Evolutionary conservation across 1,284 basidiomycete genomes (phyloP).

Genomic region (Heliocybe sulcata): DNA sequence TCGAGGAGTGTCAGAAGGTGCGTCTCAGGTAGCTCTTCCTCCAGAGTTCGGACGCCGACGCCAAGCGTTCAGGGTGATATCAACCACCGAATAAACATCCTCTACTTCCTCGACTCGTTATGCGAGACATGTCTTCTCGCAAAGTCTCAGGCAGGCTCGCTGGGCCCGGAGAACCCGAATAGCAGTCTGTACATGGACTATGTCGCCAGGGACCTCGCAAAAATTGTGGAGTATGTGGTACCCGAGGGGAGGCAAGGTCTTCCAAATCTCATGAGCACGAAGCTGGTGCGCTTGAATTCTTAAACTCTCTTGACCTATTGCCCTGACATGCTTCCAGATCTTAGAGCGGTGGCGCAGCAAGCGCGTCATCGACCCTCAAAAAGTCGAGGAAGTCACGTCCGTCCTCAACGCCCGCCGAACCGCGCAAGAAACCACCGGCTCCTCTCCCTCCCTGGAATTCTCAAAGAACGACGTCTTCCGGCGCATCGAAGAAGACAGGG

Average conservation of each 20-base stretch:
- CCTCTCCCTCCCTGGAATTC: constrained; percentile 36
- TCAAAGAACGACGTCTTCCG: constrained; percentile 62
- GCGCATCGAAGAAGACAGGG: constrained; percentile 91
- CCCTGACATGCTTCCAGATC: constrained; percentile 41
- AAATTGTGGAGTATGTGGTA: constrained; percentile 78
- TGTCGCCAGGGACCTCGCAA: constrained; percentile 64
- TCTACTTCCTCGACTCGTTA: constrained; percentile 87
- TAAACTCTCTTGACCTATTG: not conserved
- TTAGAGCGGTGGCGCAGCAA: constrained; percentile 83
- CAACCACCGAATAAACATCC: constrained; percentile 87
- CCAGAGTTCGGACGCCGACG: too few species aligned
- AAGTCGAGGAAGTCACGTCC: constrained; percentile 60
- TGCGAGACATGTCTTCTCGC: constrained; percentile 72
- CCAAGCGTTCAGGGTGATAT: constrained; percentile 89
- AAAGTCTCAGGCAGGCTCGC: constrained; percentile 43
- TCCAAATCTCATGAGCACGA: constrained; percentile 79
- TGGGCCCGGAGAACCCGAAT: constrained; percentile 31
- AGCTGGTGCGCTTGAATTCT: constrained; percentile 50
- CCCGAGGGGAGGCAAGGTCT: constrained; percentile 77
- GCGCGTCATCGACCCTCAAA: constrained; percentile 73
- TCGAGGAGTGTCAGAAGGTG: constrained; percentile 86
- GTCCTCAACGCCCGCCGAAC: constrained; percentile 39
- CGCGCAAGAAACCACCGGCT: constrained; percentile 17
- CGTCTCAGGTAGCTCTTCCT: too few species aligned
- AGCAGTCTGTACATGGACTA: constrained; percentile 69